These are phyloP conservation scores for Geosmithia morbida DNA, from an alignment of 2,329 filamentous ascomycete species.

Conservation along the genomic window DNA sequence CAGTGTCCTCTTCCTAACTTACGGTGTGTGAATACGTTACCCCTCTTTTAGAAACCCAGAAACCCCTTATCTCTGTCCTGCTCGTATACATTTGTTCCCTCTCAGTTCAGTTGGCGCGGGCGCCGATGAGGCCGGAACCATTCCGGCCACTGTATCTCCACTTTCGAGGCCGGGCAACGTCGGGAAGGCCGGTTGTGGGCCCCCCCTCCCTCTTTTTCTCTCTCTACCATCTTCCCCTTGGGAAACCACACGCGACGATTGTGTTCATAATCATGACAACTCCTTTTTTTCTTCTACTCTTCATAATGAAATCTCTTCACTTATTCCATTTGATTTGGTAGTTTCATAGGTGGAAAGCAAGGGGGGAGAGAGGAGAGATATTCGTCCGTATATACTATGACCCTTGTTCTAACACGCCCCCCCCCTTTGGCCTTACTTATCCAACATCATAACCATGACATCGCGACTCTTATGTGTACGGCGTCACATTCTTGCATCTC, in stretches of 20 bases:
- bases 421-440: too few relatives aligned
- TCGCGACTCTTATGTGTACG: background rate
- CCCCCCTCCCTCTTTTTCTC: background rate
- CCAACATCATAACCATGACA: too few relatives aligned
- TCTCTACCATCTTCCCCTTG: background rate
- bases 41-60: background rate
- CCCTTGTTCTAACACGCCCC: too few relatives aligned
- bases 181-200: background rate
- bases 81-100: background rate
- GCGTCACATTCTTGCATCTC: background rate
- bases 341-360: too few relatives aligned
- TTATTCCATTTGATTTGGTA: too few relatives aligned
- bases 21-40: too few relatives aligned
- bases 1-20: too few relatives aligned
- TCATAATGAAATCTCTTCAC: too few relatives aligned
- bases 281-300: background rate
- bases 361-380: too few relatives aligned
- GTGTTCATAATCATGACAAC: background rate
- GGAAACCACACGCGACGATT: background rate
- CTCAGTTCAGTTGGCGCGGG: background rate
- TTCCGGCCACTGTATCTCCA: constrained; percentile 3
- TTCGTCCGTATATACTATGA: too few relatives aligned
- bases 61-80: background rate
- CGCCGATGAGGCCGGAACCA: constrained; percentile 3
- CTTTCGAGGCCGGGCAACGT: constrained; percentile 2